A percentile compares a stretch with the other conserved stretches of the same genome.
These are phyloP conservation scores for Aphanomyces invadans DNA, from an alignment of 352 stramenopile genomes.

Conservation along the genomic window DNA sequence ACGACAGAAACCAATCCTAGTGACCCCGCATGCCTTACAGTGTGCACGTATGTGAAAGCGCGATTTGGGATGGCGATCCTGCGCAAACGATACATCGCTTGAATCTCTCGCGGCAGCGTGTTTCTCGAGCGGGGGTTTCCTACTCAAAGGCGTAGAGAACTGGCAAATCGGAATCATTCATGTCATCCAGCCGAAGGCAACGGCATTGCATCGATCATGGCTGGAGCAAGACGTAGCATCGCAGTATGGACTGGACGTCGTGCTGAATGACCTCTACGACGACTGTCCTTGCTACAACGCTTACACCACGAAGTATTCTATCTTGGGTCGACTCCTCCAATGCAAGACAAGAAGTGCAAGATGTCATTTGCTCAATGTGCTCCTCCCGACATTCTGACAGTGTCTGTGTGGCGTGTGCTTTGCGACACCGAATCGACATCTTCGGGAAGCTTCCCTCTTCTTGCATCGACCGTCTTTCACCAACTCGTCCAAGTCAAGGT, in stretches of 20 bases:
- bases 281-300: slow-evolving; percentile 1
- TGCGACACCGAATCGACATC: not conserved
- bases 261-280: not conserved
- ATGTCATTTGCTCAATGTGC: slow-evolving; percentile 15
- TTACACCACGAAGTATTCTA: slow-evolving; percentile 9
- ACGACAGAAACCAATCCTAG: too few relatives aligned
- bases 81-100: too few relatives aligned
- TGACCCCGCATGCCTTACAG: too few relatives aligned
- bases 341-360: slow-evolving; percentile 11
- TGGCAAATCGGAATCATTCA: too few relatives aligned
- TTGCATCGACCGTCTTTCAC: not conserved
- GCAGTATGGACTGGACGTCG: not conserved
- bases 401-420: too few relatives aligned
- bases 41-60: too few relatives aligned
- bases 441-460: not conserved
- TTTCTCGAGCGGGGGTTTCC: too few relatives aligned
- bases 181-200: too few relatives aligned
- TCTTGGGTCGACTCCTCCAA: slow-evolving; percentile 3
- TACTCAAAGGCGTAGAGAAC: too few relatives aligned
- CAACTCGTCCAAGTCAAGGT: not conserved
- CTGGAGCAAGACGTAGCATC: not conserved
- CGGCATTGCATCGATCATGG: not conserved
- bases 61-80: too few relatives aligned
- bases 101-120: too few relatives aligned
- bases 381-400: too few relatives aligned